Evolutionary conservation across 495 filamentous ascomycete species (phyloP), one percentile per base, ranked within the genome.

Genomic region (Evernia prunastri): DNA sequence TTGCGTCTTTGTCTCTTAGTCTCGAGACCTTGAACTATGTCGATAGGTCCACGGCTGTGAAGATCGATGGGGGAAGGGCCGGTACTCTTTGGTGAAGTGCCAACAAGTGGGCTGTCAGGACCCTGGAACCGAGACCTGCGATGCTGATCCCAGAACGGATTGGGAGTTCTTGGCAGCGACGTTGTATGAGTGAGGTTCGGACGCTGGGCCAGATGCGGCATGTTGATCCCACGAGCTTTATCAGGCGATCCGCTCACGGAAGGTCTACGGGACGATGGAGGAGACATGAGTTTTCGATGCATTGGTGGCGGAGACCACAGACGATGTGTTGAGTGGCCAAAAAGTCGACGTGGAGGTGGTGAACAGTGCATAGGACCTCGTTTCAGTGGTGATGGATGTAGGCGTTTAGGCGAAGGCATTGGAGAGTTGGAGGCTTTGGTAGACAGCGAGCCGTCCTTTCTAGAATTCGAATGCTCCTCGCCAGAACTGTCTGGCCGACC

Each of bases 21-120:
- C 79, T 97, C 94, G 11, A 98, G 85, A 9, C 94, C 94, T 72
- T 96, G 92, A 75, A 96, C 91, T 67, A 98, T 97, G 72, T 97
- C 95, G 68, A 97, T 92, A 36, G 94, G 92, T 54, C 91, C 91
- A 65, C 94, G 84, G 35, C 82, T 82, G 65, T 89, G 85, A 33
- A 80, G 66, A 64, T 84, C 79, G 53, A 37, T 49, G 37, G 45
- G 56, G 57, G 37, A 74, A 74, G 33, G 72, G n/a, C 61, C 31
- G 17, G 40, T 51, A 15, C 27, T 60, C 39, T n/a, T 72, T 59
- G 75, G 77, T 20, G 78, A 77, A 17, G 67, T 67, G 49, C 77
- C 74, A 56, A 42, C 70, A 72, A 64, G 78, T 75, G 9, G 76
- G 69, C 7, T 73, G 76, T 57, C 76, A 72, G 13, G 69, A 57